Base-by-base conservation (phyloP, 768 basidiomycete species). In the Kondoa subrosea region DNA sequence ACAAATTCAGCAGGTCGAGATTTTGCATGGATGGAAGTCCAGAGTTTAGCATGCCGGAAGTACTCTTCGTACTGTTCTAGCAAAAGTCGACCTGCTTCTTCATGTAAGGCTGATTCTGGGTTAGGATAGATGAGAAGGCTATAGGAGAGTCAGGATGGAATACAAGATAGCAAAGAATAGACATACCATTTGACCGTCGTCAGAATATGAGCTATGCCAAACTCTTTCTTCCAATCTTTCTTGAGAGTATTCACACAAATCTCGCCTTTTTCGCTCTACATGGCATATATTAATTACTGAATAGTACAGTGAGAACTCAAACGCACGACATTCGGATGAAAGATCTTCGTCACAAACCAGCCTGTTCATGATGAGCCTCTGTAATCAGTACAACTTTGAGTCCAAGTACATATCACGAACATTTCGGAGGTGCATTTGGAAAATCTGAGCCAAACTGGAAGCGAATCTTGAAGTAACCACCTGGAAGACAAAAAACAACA, bases 71-170 rank as follows among this genome's bases (percentile, higher is more conserved):
- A 97, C 69, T 92, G 85, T 56, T 72, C 89, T 59, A 93, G 80
- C 50, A 95, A 78, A 63, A 93, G 81, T 76, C 91, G 93, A 27
- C 92, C 93, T 0, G 92, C 92, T 75, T 95, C 90, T 76, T 96
- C 92, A 76, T 96, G 91, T 61, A 96, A 80, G 0, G 92, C 93
- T 4, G 89, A 92, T 77, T 96, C 92, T 33, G 93, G 90, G 75
- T 95, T 95, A 32, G 92, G 92, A 75, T 91, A 91, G 72, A 97
- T 96, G 70, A 97, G 83, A 59, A 97, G 84, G 75, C 92, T 95
- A 76, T 91, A 21, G 8, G 65, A 29, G 62, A 62, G 3, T 26
- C n/a, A 68, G 2, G 17, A 8, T 17, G 30, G 31, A 65, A 64
- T 57, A 30, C 16, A 1, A 33, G 16, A 29, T 26, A 27, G 1